These are phyloP conservation scores for Przewalskia tangutica DNA, from an alignment of 257 asterid genomes.

Conservation along the genomic window DNA sequence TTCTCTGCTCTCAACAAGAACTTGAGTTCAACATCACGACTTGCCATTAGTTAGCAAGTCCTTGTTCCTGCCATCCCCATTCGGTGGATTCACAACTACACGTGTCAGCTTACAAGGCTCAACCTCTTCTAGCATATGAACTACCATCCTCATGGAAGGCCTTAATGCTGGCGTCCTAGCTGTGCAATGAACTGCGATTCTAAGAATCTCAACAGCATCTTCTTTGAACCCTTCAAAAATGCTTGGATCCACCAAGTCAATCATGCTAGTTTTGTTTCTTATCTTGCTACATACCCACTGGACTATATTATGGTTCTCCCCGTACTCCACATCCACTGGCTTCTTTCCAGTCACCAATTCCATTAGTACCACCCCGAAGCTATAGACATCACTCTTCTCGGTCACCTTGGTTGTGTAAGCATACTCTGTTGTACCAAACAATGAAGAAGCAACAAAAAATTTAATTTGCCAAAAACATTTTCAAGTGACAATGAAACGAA, in stretches of 20 bases:
- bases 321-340: conserved; percentile 26
- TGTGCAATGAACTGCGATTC: conserved; percentile 33
- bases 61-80: conserved; percentile 1
- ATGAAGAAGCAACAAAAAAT: neutral
- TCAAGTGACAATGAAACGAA: neutral
- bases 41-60: neutral
- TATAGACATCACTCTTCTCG: conserved; percentile 36
- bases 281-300: conserved; percentile 26
- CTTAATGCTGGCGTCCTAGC: conserved; percentile 21
- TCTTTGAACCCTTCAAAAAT: conserved; percentile 17
- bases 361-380: conserved; percentile 36
- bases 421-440: conserved; percentile 20
- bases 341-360: conserved; percentile 33
- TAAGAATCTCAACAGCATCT: conserved; percentile 29
- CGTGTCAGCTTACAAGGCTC: conserved; percentile 20
- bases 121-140: conserved; percentile 36
- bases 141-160: conserved; percentile 36
- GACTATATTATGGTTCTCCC: conserved; percentile 30
- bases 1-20: neutral
- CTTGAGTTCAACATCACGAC: neutral
- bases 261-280: conserved; percentile 10
- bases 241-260: conserved; percentile 21
- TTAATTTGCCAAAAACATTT: neutral
- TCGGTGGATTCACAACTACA: conserved; percentile 8
- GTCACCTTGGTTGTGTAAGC: conserved; percentile 26